These are phyloP conservation scores for Candida manassasensis DNA, from an alignment of 805 yeast species.

Conservation along the genomic window DNA sequence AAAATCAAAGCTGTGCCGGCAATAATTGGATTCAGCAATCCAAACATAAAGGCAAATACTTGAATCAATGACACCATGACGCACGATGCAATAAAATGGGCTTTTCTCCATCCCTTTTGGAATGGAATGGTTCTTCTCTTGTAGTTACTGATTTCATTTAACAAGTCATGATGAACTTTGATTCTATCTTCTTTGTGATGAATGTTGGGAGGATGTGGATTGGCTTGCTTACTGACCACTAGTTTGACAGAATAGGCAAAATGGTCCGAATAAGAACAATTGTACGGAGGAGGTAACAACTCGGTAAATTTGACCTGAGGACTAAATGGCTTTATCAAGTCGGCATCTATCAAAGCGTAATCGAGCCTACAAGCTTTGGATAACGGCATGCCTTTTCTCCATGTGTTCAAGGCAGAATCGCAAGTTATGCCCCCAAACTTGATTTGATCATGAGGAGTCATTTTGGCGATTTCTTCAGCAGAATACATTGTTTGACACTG, in stretches of 20 bases:
- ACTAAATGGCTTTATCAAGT: slow-evolving; percentile 46
- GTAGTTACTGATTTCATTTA: slow-evolving; percentile 30
- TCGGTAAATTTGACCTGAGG: slow-evolving; percentile 78
- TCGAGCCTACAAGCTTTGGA: slow-evolving; percentile 85
- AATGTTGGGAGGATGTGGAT: slow-evolving; percentile 4
- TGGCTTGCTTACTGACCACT: slow-evolving; percentile 11
- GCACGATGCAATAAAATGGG: slow-evolving; percentile 59
- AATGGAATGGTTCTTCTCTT: slow-evolving; percentile 43
- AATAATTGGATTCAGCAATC: background rate
- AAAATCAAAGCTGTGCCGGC: slow-evolving; percentile 41
- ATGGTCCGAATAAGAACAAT: slow-evolving; percentile 82
- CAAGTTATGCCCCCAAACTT: slow-evolving; percentile 79
- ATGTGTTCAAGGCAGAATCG: slow-evolving; percentile 81
- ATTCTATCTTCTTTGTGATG: slow-evolving; percentile 13
- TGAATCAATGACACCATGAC: slow-evolving; percentile 7
- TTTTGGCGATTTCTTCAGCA: slow-evolving; percentile 16
- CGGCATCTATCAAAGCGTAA: slow-evolving; percentile 73
- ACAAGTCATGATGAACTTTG: slow-evolving; percentile 34
- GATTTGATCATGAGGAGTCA: slow-evolving; percentile 51
- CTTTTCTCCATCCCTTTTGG: slow-evolving; percentile 62
- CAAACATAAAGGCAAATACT: slow-evolving; percentile 1
- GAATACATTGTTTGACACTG: slow-evolving; percentile 34
- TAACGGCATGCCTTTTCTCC: slow-evolving; percentile 56
- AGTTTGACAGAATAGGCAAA: slow-evolving; percentile 63
- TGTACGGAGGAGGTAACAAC: slow-evolving; percentile 44